Percentiles rank a stretch among this genome's conserved stretches.
Conservation (phyloP, 306 rosid genomes). For the Acacia acuminata region DNA sequence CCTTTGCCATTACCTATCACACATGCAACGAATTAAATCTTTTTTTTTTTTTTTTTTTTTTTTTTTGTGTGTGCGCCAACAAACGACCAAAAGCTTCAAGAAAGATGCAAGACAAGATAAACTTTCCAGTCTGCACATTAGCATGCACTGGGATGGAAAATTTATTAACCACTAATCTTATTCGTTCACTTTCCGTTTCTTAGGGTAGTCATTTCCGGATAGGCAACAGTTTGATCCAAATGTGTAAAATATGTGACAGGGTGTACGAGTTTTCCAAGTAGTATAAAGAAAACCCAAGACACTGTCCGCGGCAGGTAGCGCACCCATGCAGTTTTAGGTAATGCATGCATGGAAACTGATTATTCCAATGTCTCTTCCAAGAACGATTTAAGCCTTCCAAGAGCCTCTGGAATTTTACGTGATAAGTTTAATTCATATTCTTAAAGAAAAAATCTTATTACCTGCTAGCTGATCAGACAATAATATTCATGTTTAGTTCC, state of each 20-base stretch:
- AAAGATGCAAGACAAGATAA: slow-evolving; percentile 2
- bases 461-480: slow-evolving; percentile 1
- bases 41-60: not conserved
- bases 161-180: not conserved
- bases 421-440: not conserved
- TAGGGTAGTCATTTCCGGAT: not conserved
- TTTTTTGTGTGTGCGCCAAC: not conserved
- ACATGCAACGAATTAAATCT: slow-evolving; percentile 4
- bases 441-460: not conserved
- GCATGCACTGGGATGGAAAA: not conserved
- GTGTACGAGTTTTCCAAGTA: too few relatives aligned
- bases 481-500: not conserved
- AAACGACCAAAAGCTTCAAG: not conserved
- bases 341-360: not conserved
- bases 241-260: not conserved
- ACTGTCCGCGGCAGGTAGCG: not conserved
- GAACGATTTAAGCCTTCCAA: not conserved
- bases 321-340: not conserved
- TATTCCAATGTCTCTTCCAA: not conserved
- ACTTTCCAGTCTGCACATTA: not conserved
- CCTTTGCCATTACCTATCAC: slow-evolving; percentile 41
- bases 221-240: not conserved
- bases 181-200: not conserved
- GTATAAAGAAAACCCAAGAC: not conserved
- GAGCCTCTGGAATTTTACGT: not conserved